Evolutionary conservation across 768 basidiomycete genomes (phyloP), one percentile per base, ranked within the genome.

Genomic region (Rhodosporidiobolus odoratus): DNA sequence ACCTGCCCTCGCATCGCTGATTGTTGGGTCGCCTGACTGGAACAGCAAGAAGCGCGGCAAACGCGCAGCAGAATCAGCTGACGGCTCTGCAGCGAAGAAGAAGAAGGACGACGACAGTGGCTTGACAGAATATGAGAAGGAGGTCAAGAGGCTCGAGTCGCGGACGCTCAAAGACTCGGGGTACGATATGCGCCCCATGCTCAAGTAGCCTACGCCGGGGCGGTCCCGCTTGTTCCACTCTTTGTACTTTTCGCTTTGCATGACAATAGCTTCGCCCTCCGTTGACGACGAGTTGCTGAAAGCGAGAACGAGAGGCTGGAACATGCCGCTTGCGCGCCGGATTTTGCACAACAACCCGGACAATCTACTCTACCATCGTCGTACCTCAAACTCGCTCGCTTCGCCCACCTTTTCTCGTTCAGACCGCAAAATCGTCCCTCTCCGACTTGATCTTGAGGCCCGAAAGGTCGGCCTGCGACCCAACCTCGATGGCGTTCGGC

Each of bases 391-490:
- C 48, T 62, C 61, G 25, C 16, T 34, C 41, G 12, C 58, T 21
- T 41, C 45, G 17, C 15, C 56, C 23, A 19, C 27, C 19, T 13
- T 1, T 21, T 27, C 35, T 35, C 54, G 47, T 35, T 40, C 4
- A 62, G 19, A 52, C 62, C 1, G 53, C 62, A 58, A 69, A 71
- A 61, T 75, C 74, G 41, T 75, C 70, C 74, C 69, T 71, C 65
- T 71, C 72, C 12, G 58, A 62, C 62, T 79, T 80, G 72, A 81
- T 76, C n/a, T 77, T 74, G 54, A 81, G 76, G 68, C 78, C 77
- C 16, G 78, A 76, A 8, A 81, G 76, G 75, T 81, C 79, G 43
- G 76, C 68, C 56, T 79, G 77, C 3, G 78, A 78, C 0, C 81
- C 81, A 41, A 81, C 80, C 25, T 77, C 54, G 45, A 80, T 74